Evolutionary conservation across 2,329 filamentous ascomycete genomes (phyloP).

Genomic region (Nemania abortiva): DNA sequence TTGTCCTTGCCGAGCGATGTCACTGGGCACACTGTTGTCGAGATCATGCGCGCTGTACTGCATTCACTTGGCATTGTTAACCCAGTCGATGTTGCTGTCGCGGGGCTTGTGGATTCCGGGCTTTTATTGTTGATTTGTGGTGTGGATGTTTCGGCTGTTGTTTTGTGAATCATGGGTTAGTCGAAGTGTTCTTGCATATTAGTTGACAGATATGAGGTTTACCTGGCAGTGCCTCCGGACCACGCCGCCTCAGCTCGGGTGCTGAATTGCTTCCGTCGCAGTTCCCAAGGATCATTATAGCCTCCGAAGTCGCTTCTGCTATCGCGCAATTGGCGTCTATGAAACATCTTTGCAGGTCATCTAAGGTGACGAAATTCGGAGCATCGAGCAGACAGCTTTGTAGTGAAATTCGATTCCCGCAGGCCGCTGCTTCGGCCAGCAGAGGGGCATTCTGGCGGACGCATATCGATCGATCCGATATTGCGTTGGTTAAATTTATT

Average conservation of each 20-base stretch:
- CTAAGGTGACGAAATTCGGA: conserved; percentile 46
- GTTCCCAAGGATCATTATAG: conserved; percentile 49
- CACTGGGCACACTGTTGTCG: conserved; percentile 31
- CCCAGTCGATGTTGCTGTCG: conserved; percentile 23
- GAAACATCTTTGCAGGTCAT: conserved; percentile 56
- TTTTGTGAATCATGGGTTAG: background rate
- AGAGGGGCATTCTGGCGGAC: conserved; percentile 54
- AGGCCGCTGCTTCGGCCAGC: conserved; percentile 57
- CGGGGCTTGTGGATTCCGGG: conserved; percentile 23
- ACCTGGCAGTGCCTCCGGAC: conserved; percentile 44
- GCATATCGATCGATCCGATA: conserved; percentile 53
- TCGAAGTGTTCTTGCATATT: background rate
- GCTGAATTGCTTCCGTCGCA: conserved; percentile 47
- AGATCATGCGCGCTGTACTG: conserved; percentile 14
- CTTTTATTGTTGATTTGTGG: background rate
- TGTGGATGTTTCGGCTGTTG: conserved; percentile 22
- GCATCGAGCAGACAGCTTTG: conserved; percentile 57
- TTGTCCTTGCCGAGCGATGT: conserved; percentile 1
- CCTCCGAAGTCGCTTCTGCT: conserved; percentile 53
- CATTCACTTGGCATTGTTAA: conserved; percentile 13
- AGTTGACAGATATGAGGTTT: background rate
- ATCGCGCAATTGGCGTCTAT: conserved; percentile 53
- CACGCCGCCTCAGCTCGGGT: conserved; percentile 45
- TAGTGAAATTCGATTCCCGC: conserved; percentile 59
- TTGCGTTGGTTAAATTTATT: conserved; percentile 47